Percentiles rank a stretch among this genome's conserved stretches.
Conservation (phyloP, 2,329 filamentous ascomycete species). For the Dichotomopilus funicola region DNA sequence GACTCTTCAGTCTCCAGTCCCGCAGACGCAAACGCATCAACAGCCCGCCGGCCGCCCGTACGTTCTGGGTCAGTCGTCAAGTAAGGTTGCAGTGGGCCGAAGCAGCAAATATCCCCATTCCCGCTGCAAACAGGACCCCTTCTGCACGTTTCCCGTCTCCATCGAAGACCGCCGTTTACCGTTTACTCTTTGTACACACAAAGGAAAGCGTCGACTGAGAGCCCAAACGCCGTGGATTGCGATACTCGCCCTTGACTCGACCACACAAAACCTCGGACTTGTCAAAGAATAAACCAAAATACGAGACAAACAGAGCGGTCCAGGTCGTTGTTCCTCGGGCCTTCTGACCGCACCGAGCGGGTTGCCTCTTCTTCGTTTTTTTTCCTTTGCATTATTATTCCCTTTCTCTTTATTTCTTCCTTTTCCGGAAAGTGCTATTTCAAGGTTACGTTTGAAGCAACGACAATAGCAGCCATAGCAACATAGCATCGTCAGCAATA, state of each 20-base stretch:
- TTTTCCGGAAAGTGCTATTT: too few relatives aligned
- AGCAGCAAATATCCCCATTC: constrained; percentile 8
- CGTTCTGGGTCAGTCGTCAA: not conserved
- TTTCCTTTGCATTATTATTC: too few relatives aligned
- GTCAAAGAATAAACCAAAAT: too few relatives aligned
- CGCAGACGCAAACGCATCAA: not conserved
- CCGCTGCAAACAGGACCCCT: not conserved
- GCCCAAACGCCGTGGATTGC: not conserved
- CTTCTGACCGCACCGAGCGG: not conserved
- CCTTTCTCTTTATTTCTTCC: too few relatives aligned
- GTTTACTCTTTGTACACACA: not conserved
- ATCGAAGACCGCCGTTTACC: constrained; percentile 6
- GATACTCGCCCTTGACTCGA: too few relatives aligned
- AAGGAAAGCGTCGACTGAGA: not conserved
- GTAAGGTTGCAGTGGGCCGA: constrained; percentile 8
- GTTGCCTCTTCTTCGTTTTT: not conserved
- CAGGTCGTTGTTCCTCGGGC: not conserved
- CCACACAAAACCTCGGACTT: too few relatives aligned
- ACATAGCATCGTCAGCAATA: too few relatives aligned
- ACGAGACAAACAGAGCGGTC: too few relatives aligned
- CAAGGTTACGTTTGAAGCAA: too few relatives aligned
- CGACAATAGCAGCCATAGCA: too few relatives aligned
- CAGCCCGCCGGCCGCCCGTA: constrained; percentile 2
- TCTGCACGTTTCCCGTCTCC: not conserved
- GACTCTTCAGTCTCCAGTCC: too few relatives aligned